phyloP scores from a whole-genome alignment of 768 basidiomycete genomes.

The Auricularia auricula-judae region DNA sequence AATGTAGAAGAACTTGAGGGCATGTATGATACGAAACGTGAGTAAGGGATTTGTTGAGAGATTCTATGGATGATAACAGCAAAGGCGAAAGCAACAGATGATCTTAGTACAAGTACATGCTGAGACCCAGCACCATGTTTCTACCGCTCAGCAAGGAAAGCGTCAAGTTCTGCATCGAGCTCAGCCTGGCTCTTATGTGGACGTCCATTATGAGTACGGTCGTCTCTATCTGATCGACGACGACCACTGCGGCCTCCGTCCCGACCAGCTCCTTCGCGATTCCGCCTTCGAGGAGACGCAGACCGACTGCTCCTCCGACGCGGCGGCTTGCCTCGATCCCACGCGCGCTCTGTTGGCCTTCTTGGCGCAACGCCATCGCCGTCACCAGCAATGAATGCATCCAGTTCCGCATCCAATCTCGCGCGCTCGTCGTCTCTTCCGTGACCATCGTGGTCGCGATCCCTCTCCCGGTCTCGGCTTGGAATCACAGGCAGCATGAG shows the following conservation, averaged over 20 bases:
- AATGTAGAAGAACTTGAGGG: no score
- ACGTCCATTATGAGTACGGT: constrained; percentile 26
- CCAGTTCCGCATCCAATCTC: constrained; percentile 39
- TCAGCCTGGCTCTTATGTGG: constrained; percentile 59
- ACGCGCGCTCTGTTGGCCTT: background rate
- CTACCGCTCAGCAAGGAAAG: constrained; percentile 28
- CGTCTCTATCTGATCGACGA: constrained; percentile 11
- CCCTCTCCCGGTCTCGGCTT: background rate
- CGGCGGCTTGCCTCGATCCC: background rate
- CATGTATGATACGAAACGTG: no score
- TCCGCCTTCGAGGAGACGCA: constrained; percentile 9
- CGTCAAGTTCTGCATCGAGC: constrained; percentile 74
- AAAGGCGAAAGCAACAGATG: no score
- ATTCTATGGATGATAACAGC: no score
- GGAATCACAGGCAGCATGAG: background rate
- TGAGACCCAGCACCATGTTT: background rate
- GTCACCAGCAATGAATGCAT: constrained; percentile 38
- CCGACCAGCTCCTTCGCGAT: background rate
- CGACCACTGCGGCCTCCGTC: constrained; percentile 17
- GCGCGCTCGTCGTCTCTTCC: constrained; percentile 1
- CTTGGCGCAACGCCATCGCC: background rate
- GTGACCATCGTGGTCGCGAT: background rate
- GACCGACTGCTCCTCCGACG: constrained; percentile 9
- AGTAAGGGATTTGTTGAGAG: no score
- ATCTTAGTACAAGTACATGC: background rate